phyloP scores from a whole-genome alignment of 78 protist species.

The Cavenderia fasciculata region DNA sequence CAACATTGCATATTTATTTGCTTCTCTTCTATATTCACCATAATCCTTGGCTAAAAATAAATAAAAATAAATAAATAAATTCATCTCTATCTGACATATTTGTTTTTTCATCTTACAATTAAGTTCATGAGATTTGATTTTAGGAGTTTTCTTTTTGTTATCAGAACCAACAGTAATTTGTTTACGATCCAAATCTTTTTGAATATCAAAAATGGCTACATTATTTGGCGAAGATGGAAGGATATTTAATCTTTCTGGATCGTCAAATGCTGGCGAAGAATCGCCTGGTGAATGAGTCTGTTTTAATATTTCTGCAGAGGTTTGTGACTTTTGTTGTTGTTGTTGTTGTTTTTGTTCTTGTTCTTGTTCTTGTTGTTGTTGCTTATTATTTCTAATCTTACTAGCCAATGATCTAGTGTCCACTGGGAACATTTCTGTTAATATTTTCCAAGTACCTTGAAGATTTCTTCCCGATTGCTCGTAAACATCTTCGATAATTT shows the following conservation, averaged over 20 bases:
- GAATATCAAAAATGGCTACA: conserved; percentile 14
- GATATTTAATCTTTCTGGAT: conserved; percentile 7
- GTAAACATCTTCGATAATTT: conserved; percentile 1
- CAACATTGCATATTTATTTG: conserved; percentile 8
- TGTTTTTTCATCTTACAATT: not conserved
- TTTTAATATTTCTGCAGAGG: not conserved
- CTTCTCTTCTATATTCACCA: conserved; percentile 11
- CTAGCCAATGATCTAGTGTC: not conserved
- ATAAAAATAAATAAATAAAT: not conserved
- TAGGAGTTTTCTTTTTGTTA: not conserved
- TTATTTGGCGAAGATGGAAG: not conserved
- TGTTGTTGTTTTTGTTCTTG: not conserved
- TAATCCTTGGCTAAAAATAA: not conserved
- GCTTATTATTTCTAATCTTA: not conserved
- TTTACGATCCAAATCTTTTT: not conserved
- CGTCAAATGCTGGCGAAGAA: not conserved
- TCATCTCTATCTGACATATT: not conserved
- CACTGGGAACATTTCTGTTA: conserved; percentile 16
- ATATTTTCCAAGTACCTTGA: not conserved
- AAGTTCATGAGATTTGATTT: not conserved
- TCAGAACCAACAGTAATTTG: not conserved
- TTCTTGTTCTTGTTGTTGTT: not conserved
- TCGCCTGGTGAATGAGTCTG: not conserved
- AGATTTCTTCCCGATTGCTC: not conserved
- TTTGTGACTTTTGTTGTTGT: not conserved